Percentiles rank a stretch among this genome's conserved stretches.
These are phyloP conservation scores for Beauveria rudraprayagi DNA, from an alignment of 2,329 filamentous ascomycete genomes.

Conservation along the genomic window DNA sequence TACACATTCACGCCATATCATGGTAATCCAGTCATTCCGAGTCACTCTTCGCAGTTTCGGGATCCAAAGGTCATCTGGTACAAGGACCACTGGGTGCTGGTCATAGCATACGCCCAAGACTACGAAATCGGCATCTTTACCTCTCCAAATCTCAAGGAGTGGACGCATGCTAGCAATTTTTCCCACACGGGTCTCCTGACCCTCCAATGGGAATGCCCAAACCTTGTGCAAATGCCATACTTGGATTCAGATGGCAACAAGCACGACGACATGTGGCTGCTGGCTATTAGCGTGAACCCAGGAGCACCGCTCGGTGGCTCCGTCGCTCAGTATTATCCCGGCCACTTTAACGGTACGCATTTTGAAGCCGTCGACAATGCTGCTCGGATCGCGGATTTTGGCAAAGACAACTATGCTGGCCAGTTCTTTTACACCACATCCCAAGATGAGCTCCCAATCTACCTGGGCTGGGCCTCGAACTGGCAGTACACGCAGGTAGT, in stretches of 20 bases:
- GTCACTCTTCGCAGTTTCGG: constrained; percentile 49
- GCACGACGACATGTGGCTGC: constrained; percentile 28
- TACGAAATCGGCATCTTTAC: constrained; percentile 54
- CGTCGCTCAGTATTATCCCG: constrained; percentile 47
- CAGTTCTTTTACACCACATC: constrained; percentile 25
- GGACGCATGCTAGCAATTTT: constrained; percentile 47
- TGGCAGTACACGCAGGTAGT: constrained; percentile 25
- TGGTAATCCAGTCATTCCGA: constrained; percentile 51
- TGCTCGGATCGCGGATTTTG: constrained; percentile 25
- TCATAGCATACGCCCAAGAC: constrained; percentile 41
- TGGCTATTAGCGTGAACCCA: constrained; percentile 48
- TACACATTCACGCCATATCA: constrained; percentile 53
- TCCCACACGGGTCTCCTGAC: constrained; percentile 43
- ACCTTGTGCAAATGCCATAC: constrained; percentile 46
- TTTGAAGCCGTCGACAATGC: constrained; percentile 32
- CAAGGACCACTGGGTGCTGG: constrained; percentile 48
- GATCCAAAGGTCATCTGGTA: constrained; percentile 60
- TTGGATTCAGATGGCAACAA: constrained; percentile 26
- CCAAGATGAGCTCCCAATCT: constrained; percentile 22
- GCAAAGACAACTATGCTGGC: constrained; percentile 29
- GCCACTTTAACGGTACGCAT: constrained; percentile 57
- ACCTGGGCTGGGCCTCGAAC: constrained; percentile 29
- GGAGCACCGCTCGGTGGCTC: constrained; percentile 50
- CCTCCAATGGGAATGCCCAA: constrained; percentile 56
- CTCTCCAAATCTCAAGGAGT: constrained; percentile 48